These are phyloP conservation scores for Suillus fuscotomentosus DNA, from an alignment of 768 basidiomycete species.

Conservation along the genomic window DNA sequence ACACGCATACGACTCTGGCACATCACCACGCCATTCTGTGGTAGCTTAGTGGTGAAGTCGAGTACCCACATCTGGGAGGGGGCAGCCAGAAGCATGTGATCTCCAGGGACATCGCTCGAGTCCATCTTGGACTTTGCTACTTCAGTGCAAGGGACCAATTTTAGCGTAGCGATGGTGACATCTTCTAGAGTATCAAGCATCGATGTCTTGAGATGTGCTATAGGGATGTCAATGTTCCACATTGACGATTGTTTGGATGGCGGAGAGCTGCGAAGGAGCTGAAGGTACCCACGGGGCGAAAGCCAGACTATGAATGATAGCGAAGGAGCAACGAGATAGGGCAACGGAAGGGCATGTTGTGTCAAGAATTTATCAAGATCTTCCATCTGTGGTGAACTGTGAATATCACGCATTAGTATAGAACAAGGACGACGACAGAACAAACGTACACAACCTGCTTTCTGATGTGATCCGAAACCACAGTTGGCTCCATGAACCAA, in stretches of 20 bases:
- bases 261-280: slow-evolving; percentile 44
- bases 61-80: slow-evolving; percentile 56
- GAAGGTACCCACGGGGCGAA: slow-evolving; percentile 69
- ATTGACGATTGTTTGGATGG: slow-evolving; percentile 10
- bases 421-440: neutral
- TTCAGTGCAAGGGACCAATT: slow-evolving; percentile 33
- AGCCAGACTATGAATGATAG: slow-evolving; percentile 71
- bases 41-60: slow-evolving; percentile 62
- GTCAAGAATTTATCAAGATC: slow-evolving; percentile 69
- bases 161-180: slow-evolving; percentile 54
- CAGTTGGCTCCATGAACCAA: slow-evolving; percentile 63
- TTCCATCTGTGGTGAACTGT: slow-evolving; percentile 37
- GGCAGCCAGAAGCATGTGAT: slow-evolving; percentile 22
- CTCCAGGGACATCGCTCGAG: slow-evolving; percentile 19
- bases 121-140: slow-evolving; percentile 6
- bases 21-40: slow-evolving; percentile 59
- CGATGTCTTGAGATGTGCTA: slow-evolving; percentile 44
- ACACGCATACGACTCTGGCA: slow-evolving; percentile 73
- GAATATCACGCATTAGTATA: neutral
- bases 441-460: slow-evolving; percentile 11
- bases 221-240: slow-evolving; percentile 51
- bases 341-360: slow-evolving; percentile 60
- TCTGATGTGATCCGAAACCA: slow-evolving; percentile 18
- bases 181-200: slow-evolving; percentile 45
- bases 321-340: slow-evolving; percentile 65